Conservation (phyloP, 495 filamentous ascomycete genomes). For the Trichoderma reesei region DNA sequence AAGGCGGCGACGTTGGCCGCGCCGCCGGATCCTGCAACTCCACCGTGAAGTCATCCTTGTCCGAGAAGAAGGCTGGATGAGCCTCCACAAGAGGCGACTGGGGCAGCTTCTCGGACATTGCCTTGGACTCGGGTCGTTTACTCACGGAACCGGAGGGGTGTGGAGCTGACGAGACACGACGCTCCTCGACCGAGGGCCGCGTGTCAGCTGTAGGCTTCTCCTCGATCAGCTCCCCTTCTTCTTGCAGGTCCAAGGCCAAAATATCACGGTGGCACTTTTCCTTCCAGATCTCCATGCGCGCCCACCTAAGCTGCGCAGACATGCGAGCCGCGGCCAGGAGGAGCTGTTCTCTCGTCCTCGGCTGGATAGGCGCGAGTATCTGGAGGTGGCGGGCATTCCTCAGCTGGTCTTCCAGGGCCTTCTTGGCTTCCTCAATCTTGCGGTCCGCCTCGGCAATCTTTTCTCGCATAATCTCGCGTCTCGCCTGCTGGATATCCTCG, state of each 20-base stretch:
- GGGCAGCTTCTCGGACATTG: neutral
- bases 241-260: slow-evolving; percentile 70
- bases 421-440: slow-evolving; percentile 60
- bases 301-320: slow-evolving; percentile 86
- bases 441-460: slow-evolving; percentile 80
- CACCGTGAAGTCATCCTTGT: slow-evolving; percentile 14
- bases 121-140: neutral
- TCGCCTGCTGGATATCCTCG: slow-evolving; percentile 69
- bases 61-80: slow-evolving; percentile 12
- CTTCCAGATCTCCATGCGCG: slow-evolving; percentile 85
- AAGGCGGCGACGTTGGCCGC: neutral
- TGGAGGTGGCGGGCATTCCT: slow-evolving; percentile 89
- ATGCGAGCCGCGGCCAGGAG: slow-evolving; percentile 75
- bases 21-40: neutral
- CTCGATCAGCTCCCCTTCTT: slow-evolving; percentile 41
- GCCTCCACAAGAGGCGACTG: neutral
- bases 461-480: slow-evolving; percentile 68
- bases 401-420: slow-evolving; percentile 69
- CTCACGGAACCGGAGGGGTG: neutral
- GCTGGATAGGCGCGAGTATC: slow-evolving; percentile 78
- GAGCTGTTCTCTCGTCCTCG: slow-evolving; percentile 75
- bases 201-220: neutral
- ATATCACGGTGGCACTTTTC: slow-evolving; percentile 87
- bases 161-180: neutral
- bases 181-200: neutral